These are phyloP conservation scores for Fusarium longipes DNA, from an alignment of 2,329 filamentous ascomycete genomes.

Conservation along the genomic window DNA sequence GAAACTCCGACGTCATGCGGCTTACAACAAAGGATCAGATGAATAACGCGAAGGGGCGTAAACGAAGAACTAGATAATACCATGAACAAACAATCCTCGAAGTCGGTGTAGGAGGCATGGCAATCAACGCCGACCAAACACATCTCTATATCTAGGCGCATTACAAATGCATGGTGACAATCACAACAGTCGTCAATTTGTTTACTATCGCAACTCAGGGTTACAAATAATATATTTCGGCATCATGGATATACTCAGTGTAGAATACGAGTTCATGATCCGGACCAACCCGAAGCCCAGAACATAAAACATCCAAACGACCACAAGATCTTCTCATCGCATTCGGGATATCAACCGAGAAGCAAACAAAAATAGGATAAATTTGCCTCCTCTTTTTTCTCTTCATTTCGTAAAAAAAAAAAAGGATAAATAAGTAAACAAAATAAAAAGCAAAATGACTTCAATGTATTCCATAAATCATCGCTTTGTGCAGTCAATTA, in stretches of 20 bases:
- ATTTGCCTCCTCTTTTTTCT: slow-evolving; percentile 34
- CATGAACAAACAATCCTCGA: not conserved
- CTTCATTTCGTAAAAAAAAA: too few relatives aligned
- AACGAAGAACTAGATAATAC: not conserved
- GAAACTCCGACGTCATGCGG: slow-evolving; percentile 13
- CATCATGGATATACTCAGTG: slow-evolving; percentile 41
- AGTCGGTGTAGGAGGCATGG: not conserved
- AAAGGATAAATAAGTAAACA: too few relatives aligned
- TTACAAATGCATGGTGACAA: not conserved
- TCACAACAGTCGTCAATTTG: slow-evolving; percentile 20
- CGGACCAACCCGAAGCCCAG: slow-evolving; percentile 7
- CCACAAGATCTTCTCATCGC: not conserved
- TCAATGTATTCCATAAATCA: slow-evolving; percentile 30
- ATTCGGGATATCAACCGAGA: slow-evolving; percentile 19
- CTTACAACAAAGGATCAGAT: slow-evolving; percentile 1
- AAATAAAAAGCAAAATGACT: slow-evolving; percentile 30
- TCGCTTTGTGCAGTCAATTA: slow-evolving; percentile 41
- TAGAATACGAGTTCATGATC: slow-evolving; percentile 17
- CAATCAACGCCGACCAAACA: not conserved
- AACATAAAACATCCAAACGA: slow-evolving; percentile 15
- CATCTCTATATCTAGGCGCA: not conserved
- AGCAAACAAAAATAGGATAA: slow-evolving; percentile 32
- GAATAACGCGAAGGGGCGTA: not conserved
- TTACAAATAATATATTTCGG: slow-evolving; percentile 36
- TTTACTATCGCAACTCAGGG: slow-evolving; percentile 35